phyloP scores from a whole-genome alignment of 1,284 basidiomycete species.

The Wallemia mellicola region DNA sequence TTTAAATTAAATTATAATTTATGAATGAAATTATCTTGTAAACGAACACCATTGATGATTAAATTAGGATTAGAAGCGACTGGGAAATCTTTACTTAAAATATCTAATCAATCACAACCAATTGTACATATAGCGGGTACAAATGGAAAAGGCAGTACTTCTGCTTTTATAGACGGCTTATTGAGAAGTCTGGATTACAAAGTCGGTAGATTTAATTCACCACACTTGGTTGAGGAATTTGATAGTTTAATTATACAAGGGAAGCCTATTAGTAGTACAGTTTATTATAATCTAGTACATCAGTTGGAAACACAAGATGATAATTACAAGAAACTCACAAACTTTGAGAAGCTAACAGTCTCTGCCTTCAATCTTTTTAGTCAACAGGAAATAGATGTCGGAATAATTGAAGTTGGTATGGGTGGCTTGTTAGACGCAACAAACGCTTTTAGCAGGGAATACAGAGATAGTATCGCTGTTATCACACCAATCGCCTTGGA shows the following conservation, averaged over 20 bases:
- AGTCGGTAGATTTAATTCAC: constrained; percentile 70
- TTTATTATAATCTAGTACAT: constrained; percentile 25
- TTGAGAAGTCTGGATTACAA: constrained; percentile 26
- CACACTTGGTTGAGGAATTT: constrained; percentile 48
- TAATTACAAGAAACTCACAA: constrained; percentile 24
- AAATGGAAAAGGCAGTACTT: constrained; percentile 87
- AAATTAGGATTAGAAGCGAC: background rate
- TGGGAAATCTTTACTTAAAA: background rate
- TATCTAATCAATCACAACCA: constrained; percentile 25
- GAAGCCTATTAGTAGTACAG: constrained; percentile 21
- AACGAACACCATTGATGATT: background rate
- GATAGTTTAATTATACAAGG: constrained; percentile 50
- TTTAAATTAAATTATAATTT: background rate
- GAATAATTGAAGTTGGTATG: constrained; percentile 80
- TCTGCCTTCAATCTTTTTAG: constrained; percentile 47
- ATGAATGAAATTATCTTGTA: background rate
- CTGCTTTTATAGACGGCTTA: constrained; percentile 50
- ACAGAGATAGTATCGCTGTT: constrained; percentile 27
- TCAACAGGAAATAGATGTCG: constrained; percentile 34
- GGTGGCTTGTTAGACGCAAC: constrained; percentile 80
- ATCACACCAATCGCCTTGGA: constrained; percentile 68
- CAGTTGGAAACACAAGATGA: constrained; percentile 26
- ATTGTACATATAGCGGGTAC: constrained; percentile 83
- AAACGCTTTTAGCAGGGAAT: constrained; percentile 25
- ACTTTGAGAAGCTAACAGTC: constrained; percentile 59